Percentiles rank a stretch among this genome's conserved stretches.
Conservation (phyloP, 352 stramenopile genomes). For the Pythium dissimile region DNA sequence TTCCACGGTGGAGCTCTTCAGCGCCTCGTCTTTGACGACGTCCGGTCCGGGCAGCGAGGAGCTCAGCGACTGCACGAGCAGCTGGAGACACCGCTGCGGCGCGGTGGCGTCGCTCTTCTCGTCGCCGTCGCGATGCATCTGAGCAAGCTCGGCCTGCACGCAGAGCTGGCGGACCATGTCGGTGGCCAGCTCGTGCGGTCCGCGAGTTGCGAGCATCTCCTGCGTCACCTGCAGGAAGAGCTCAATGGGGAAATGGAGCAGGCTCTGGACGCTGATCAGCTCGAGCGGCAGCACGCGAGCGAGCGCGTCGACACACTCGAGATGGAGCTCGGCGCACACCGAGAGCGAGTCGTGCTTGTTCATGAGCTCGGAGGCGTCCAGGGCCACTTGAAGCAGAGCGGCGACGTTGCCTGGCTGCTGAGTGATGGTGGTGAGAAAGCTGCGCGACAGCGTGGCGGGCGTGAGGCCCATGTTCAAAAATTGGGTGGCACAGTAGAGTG, state of each 20-base stretch:
- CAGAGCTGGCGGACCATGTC: slow-evolving; percentile 20
- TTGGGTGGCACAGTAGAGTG: slow-evolving; percentile 34
- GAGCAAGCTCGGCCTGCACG: slow-evolving; percentile 20
- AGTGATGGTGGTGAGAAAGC: slow-evolving; percentile 26
- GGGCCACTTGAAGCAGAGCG: slow-evolving; percentile 3
- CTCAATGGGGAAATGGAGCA: slow-evolving; percentile 17
- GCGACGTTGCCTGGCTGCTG: neutral
- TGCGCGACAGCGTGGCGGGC: slow-evolving; percentile 22
- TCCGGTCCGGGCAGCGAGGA: neutral
- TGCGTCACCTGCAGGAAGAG: slow-evolving; percentile 22
- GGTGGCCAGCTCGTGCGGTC: slow-evolving; percentile 1
- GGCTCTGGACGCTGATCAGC: neutral
- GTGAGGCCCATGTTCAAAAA: slow-evolving; percentile 46
- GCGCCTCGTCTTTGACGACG: slow-evolving; percentile 2
- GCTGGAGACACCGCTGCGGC: slow-evolving; percentile 1
- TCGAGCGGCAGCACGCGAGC: slow-evolving; percentile 8
- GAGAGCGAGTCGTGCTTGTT: slow-evolving; percentile 6
- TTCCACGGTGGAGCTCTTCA: neutral
- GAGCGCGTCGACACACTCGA: slow-evolving; percentile 20
- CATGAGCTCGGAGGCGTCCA: slow-evolving; percentile 11
- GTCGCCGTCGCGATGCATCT: slow-evolving; percentile 11
- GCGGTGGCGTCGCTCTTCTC: slow-evolving; percentile 3
- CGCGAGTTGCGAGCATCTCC: slow-evolving; percentile 17
- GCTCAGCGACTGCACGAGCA: slow-evolving; percentile 16
- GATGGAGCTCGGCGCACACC: slow-evolving; percentile 15